These are phyloP conservation scores for Nymphaea thermarum DNA, from an alignment of 164 flowering plant species.

Conservation along the genomic window DNA sequence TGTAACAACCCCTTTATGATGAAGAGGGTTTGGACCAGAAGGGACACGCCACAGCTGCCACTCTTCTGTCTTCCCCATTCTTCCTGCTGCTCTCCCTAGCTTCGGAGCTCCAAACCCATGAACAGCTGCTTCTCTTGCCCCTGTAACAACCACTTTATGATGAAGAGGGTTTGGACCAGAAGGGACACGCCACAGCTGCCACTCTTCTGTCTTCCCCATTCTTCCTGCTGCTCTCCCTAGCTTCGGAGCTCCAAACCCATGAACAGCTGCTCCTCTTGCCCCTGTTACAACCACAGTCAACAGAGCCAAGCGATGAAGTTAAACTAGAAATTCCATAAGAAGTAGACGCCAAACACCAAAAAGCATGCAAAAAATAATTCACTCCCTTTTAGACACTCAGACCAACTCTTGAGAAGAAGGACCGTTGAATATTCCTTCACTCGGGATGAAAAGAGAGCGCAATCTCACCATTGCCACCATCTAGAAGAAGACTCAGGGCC, in stretches of 20 bases:
- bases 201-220: not conserved
- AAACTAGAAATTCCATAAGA: not conserved
- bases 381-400: not conserved
- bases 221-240: not conserved
- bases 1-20: not conserved
- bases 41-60: conserved; percentile 4
- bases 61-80: not conserved
- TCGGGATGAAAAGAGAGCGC: not conserved
- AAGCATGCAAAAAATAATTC: too few species aligned
- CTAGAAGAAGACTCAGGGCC: not conserved
- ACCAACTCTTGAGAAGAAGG: not conserved
- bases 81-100: not conserved
- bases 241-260: not conserved
- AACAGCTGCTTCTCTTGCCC: not conserved
- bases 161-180: conserved; percentile 7
- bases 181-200: conserved; percentile 3
- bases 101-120: not conserved
- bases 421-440: too few species aligned
- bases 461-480: not conserved
- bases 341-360: too few species aligned
- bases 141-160: not conserved
- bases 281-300: not conserved
- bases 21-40: conserved; percentile 5
- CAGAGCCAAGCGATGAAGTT: not conserved
- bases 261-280: not conserved